Conservation (phyloP, 2,329 filamentous ascomycete species). For the Emericellopsis atlantica region DNA sequence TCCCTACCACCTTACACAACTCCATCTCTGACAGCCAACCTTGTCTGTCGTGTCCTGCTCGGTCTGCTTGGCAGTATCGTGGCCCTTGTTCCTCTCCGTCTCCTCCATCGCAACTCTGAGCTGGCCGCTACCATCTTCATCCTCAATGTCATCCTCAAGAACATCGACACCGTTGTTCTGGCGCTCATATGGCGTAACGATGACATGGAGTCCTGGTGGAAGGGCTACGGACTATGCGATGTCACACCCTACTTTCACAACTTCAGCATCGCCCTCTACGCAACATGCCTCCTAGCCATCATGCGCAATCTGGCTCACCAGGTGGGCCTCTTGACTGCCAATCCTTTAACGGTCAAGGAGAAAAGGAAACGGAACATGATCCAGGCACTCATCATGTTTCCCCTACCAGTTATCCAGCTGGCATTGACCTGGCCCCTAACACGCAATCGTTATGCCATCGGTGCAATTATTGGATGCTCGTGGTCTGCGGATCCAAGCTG, state of each 20-base stretch:
- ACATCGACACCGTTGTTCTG: constrained; percentile 35
- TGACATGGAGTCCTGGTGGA: constrained; percentile 35
- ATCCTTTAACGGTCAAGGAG: constrained; percentile 25
- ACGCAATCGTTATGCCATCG: constrained; percentile 33
- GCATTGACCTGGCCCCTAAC: constrained; percentile 33
- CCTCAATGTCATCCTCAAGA: constrained; percentile 28
- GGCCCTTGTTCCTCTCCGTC: constrained; percentile 36
- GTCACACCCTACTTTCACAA: constrained; percentile 35
- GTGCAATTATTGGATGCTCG: constrained; percentile 35
- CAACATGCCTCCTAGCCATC: constrained; percentile 38
- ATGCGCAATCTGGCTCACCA: constrained; percentile 40
- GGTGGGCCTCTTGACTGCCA: constrained; percentile 29
- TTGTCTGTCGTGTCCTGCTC: constrained; percentile 34
- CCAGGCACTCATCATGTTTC: constrained; percentile 42
- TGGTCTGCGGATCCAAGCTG: constrained; percentile 29
- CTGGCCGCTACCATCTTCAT: constrained; percentile 39
- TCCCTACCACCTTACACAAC: constrained; percentile 12
- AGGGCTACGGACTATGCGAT: constrained; percentile 41
- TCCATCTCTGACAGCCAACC: constrained; percentile 26
- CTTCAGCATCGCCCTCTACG: constrained; percentile 29
- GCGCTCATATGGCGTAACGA: constrained; percentile 40
- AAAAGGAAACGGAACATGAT: constrained; percentile 25
- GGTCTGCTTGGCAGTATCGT: constrained; percentile 28
- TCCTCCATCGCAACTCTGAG: constrained; percentile 39
- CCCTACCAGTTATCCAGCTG: constrained; percentile 35